phyloP scores from a whole-genome alignment of 164 flowering plant genomes.

The Annona cherimola region DNA sequence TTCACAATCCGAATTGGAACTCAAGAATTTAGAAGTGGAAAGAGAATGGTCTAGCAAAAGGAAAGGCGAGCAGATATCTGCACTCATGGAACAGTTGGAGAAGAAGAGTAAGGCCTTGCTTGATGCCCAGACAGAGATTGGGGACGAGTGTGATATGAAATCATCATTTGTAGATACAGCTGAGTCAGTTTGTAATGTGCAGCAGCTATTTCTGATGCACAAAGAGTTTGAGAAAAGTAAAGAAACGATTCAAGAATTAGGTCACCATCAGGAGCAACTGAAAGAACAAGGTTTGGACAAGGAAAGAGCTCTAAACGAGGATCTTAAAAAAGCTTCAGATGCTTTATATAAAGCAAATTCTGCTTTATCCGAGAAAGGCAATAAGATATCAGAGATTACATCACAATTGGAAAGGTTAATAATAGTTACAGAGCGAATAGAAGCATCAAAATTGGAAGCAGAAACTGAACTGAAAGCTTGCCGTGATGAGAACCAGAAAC shows the following conservation, averaged over 20 bases:
- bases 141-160: constrained; percentile 14
- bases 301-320: constrained; percentile 24
- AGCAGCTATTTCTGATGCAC: constrained; percentile 16
- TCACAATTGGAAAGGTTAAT: constrained; percentile 28
- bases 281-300: constrained; percentile 22
- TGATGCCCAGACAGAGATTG: constrained; percentile 19
- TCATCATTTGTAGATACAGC: constrained; percentile 14
- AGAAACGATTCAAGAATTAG: constrained; percentile 29
- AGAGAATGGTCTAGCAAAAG: constrained; percentile 8
- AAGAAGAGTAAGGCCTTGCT: constrained; percentile 20
- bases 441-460: constrained; percentile 1
- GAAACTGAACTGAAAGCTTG: constrained; percentile 14
- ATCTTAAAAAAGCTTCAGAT: constrained; percentile 19
- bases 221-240: constrained; percentile 24
- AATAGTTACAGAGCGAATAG: constrained; percentile 16
- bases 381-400: constrained; percentile 16
- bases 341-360: constrained; percentile 23
- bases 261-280: constrained; percentile 18
- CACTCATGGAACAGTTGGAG: constrained; percentile 21
- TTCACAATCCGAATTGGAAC: constrained; percentile 21
- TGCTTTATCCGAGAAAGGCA: constrained; percentile 27
- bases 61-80: constrained; percentile 14
- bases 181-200: constrained; percentile 18
- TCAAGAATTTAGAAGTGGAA: constrained; percentile 9
- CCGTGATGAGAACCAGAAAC: constrained; percentile 22